Percentiles rank a stretch among this genome's conserved stretches.
Conservation (phyloP, 2,329 filamentous ascomycete genomes). For the Magnaporthales sp. region DNA sequence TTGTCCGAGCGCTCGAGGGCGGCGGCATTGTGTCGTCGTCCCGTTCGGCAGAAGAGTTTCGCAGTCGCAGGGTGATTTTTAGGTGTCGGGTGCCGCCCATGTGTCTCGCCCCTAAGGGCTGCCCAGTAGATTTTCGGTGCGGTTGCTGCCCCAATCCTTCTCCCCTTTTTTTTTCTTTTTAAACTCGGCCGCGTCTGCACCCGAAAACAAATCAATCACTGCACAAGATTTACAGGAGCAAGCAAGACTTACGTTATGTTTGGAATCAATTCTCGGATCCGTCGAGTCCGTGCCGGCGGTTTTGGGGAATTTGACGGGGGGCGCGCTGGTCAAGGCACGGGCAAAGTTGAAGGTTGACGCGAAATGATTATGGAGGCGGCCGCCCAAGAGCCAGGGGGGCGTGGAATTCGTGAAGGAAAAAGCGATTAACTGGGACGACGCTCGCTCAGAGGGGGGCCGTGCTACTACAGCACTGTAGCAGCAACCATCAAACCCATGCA, state of each 20-base stretch:
- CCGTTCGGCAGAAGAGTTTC: background rate
- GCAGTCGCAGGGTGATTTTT: background rate
- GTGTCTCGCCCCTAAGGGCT: conserved; percentile 1
- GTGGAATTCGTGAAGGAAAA: background rate
- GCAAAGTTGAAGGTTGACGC: background rate
- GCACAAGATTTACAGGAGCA: background rate
- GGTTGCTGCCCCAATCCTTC: background rate
- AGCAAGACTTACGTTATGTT: background rate
- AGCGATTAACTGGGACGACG: background rate
- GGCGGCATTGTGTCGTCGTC: background rate
- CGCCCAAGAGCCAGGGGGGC: background rate
- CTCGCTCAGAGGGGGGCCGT: background rate
- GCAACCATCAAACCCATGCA: background rate
- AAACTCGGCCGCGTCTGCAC: background rate
- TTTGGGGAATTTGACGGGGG: background rate
- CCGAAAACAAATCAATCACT: background rate
- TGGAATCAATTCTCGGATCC: background rate
- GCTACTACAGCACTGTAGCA: background rate
- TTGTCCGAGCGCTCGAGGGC: background rate
- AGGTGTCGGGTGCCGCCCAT: background rate
- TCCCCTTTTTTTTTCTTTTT: background rate
- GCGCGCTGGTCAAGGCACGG: background rate
- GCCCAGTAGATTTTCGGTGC: background rate
- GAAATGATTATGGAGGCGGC: conserved; percentile 2
- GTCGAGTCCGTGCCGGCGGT: background rate